Percentiles rank a stretch among this genome's conserved stretches.
Conservation (phyloP, 495 filamentous ascomycete genomes). For the Daldinia childiae region DNA sequence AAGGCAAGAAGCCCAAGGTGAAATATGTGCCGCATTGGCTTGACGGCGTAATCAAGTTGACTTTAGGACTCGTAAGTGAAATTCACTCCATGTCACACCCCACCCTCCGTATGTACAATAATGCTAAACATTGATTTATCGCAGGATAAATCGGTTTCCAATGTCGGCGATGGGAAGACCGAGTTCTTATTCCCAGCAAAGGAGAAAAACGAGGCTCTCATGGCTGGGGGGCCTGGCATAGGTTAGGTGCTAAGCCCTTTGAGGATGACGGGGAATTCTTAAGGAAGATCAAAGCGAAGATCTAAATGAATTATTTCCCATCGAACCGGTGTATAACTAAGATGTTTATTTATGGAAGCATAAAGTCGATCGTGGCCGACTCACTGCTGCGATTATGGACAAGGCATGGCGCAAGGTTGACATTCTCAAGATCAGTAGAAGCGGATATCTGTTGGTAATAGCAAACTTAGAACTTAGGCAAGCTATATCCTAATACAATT, state of each 20-base stretch:
- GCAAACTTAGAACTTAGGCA: neutral
- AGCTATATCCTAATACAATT: neutral
- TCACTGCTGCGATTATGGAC: neutral
- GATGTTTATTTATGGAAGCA: neutral
- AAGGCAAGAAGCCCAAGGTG: constrained; percentile 37
- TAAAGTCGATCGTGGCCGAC: neutral
- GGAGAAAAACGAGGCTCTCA: constrained; percentile 38
- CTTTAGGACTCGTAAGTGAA: constrained; percentile 45
- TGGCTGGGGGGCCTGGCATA: constrained; percentile 38
- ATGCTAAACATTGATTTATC: neutral
- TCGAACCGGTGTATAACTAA: neutral
- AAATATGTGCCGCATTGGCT: constrained; percentile 47
- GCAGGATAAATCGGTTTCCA: constrained; percentile 44
- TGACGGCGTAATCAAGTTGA: constrained; percentile 47
- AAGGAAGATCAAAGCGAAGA: constrained; percentile 29
- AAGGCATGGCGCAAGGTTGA: neutral
- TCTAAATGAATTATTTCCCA: constrained; percentile 6
- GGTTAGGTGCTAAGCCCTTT: constrained; percentile 40
- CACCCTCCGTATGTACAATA: neutral
- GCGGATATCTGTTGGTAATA: neutral
- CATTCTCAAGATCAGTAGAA: neutral
- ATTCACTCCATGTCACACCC: neutral
- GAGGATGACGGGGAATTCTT: constrained; percentile 35
- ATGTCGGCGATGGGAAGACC: constrained; percentile 34
- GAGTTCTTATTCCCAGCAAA: constrained; percentile 31